Conservation (phyloP, 1,284 basidiomycete species). For the Ganoderma sp. region DNA sequence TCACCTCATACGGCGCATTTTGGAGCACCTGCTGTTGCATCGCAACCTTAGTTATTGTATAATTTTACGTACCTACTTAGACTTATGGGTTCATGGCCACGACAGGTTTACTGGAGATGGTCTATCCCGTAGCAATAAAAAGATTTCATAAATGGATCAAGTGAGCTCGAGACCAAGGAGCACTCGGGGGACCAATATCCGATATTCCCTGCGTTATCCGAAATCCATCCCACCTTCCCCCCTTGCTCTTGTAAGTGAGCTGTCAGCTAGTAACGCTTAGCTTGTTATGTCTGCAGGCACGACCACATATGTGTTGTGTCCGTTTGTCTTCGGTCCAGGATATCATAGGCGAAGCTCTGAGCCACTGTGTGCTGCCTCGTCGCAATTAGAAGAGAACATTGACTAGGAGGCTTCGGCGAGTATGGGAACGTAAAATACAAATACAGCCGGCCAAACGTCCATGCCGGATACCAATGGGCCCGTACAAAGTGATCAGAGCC, state of each 20-base stretch:
- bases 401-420: neutral
- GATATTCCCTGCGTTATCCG: no score
- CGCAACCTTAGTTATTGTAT: constrained; percentile 25
- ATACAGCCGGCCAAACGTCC: neutral
- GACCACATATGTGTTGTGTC: no score
- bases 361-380: no score
- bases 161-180: neutral
- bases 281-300: no score
- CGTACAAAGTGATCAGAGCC: constrained; percentile 44
- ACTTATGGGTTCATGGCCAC: constrained; percentile 12
- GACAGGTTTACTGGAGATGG: neutral
- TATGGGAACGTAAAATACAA: neutral
- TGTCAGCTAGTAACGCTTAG: no score
- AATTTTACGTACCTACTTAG: constrained; percentile 22
- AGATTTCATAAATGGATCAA: neutral
- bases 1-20: neutral
- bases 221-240: no score
- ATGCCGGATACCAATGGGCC: neutral
- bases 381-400: neutral
- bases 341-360: no score
- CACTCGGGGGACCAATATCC: neutral
- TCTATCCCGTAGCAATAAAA: constrained; percentile 16
- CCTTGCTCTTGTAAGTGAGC: no score
- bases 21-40: constrained; percentile 4
- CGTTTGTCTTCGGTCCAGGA: no score